Base-by-base conservation (phyloP, 495 filamentous ascomycete genomes). In the Beverwykella pulmonaria region DNA sequence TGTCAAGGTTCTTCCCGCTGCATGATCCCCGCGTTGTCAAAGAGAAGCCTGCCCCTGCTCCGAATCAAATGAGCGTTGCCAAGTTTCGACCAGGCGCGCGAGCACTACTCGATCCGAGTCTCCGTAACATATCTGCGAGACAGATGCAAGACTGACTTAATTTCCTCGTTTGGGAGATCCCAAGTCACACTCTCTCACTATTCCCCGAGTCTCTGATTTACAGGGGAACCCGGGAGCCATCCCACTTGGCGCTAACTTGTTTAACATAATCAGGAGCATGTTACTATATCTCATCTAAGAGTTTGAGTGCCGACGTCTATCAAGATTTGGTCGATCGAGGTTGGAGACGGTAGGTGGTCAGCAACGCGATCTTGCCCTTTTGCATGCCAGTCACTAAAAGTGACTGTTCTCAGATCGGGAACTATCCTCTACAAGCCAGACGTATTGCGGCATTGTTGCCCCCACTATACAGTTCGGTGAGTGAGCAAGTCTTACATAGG, bases 351-450 rank as follows among this genome's bases (percentile, higher is more conserved):
- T 97, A 86, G 56, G 83, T 77, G 10, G 15, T 20, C 54, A 34
- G 6, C 32, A 34, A 12, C 12, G 32, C 32, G 12, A 12, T 17
- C 19, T 10, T 23, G 15, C 22, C 20, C 23, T 23, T 25, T 29
- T 44, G 50, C 61, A 55, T 8, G 54, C 44, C 19, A 8, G 12
- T 23, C 26, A 17, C 47, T 7, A 19, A 64, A 22, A 58, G 39
- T 27, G 32, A 34, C 29, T 17, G 39, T 20, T 53, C 7, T n/a
- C 36, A 72, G 87, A 75, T 90, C 88, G 44, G 88, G 88, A 9
- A 85, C 81, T n/a, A 80, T 93, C n/a, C 84, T 97, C 68, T 98
- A 98, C 80, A 92, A 94, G 69, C 94, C 92, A 59, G 92, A 98
- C 76, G 85, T 88, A 71, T 83, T 79, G 49, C 79, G 86, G 59